phyloP scores from a whole-genome alignment of 2,329 filamentous ascomycete species.

The Aspergillus ruber region DNA sequence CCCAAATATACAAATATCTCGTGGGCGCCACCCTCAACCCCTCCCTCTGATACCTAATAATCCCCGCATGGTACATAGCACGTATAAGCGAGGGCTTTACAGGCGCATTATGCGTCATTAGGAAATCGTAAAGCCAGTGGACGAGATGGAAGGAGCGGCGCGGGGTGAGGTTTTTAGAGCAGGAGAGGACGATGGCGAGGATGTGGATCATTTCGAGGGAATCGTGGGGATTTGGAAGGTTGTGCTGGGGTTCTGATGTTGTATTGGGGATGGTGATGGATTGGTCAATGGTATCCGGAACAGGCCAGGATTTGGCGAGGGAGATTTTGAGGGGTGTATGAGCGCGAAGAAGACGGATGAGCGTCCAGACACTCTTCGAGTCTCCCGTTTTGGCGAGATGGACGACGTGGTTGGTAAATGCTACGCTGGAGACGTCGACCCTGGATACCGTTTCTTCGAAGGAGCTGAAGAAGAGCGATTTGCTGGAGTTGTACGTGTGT shows the following conservation, averaged over 20 bases:
- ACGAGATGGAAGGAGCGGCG: slow-evolving; percentile 42
- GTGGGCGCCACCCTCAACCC: slow-evolving; percentile 26
- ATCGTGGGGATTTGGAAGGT: slow-evolving; percentile 26
- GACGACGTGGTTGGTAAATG: slow-evolving; percentile 25
- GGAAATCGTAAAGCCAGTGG: slow-evolving; percentile 42
- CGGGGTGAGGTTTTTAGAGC: slow-evolving; percentile 28
- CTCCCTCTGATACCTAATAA: slow-evolving; percentile 38
- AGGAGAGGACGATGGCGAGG: slow-evolving; percentile 40
- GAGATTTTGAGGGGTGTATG: slow-evolving; percentile 35
- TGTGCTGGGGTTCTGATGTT: slow-evolving; percentile 12
- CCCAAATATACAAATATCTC: slow-evolving; percentile 40
- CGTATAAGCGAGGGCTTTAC: slow-evolving; percentile 39
- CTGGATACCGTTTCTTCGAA: slow-evolving; percentile 26
- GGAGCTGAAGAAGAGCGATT: slow-evolving; percentile 18
- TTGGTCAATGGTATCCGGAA: slow-evolving; percentile 14
- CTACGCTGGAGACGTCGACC: slow-evolving; percentile 28
- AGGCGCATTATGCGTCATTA: slow-evolving; percentile 37
- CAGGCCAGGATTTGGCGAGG: slow-evolving; percentile 26
- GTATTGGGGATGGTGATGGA: slow-evolving; percentile 10
- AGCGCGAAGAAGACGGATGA: slow-evolving; percentile 29
- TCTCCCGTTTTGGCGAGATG: slow-evolving; percentile 25
- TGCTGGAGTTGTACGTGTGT: slow-evolving; percentile 20
- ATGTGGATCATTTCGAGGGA: slow-evolving; percentile 40
- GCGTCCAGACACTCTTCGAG: slow-evolving; percentile 17
- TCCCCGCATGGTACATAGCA: slow-evolving; percentile 46